Evolutionary conservation across 1,139 yeast genomes (phyloP), one percentile per base, ranked within the genome.

Genomic region (Suhomyces panamericanus): DNA sequence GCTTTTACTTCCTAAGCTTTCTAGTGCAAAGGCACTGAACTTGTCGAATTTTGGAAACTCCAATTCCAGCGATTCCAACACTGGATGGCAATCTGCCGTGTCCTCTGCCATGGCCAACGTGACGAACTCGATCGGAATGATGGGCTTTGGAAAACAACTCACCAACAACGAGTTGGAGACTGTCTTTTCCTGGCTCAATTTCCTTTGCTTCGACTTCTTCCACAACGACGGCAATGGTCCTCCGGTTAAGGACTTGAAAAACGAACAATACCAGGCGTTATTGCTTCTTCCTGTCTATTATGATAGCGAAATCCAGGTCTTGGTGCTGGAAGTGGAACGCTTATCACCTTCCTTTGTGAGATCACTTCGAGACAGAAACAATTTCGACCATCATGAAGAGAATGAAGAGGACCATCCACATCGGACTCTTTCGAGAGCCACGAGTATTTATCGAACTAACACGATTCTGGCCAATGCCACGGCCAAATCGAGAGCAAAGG

Each of bases 151-250:
- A 2, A 75, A 77, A 38, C 80, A 81, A 17, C 64, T 87, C 44
- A 75, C 86, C 0, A 67, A 69, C 31, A 69, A 67, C 35, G 96
- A 89, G 59, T 69, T 86, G 35, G 90, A 85, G 46, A 79, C 85
- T 1, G 80, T 87, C 0, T 82, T 85, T 51, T 73, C 80, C 1
- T 89, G 96, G 96, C 63, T 87, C 17, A 73, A 80, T 44, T 73
- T 84, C 10, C 66, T 87, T 31, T 80, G 85, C 49, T 65, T 80
- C 43, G 89, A 83, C 49, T 88, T 87, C 59, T 88, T 89, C 66
- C 83, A 88, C 59, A 85, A 87, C 57, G 83, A 79, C 46, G 96
- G 96, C 0, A 85, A 85, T 41, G 96, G 96, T 0, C 95, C 95
- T 0, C 78, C 90, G 0, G 58, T 87, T 34, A 82, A 78, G 50